Evolutionary conservation across 1,284 basidiomycete genomes (phyloP).

Genomic region (Ganoderma sinense): DNA sequence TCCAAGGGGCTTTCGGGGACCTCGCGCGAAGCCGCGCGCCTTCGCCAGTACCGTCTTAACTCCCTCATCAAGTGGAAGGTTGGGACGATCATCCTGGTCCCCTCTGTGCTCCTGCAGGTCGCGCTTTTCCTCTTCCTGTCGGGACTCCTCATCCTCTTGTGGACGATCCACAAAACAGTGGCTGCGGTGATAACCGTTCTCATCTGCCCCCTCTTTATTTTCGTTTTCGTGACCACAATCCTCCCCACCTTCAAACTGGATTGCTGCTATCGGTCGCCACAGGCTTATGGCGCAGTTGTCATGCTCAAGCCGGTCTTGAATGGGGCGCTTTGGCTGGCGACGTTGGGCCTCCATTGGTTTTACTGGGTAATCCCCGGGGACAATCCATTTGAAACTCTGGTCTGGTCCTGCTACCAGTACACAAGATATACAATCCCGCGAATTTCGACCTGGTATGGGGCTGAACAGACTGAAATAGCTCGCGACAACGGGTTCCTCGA

Average conservation of each 20-base stretch:
- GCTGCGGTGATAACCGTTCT: slow-evolving; percentile 22
- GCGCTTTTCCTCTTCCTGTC: slow-evolving; percentile 28
- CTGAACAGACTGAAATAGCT: slow-evolving; percentile 14
- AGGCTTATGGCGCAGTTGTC: background rate
- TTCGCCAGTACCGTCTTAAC: slow-evolving; percentile 25
- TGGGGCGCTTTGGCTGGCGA: background rate
- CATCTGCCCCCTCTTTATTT: slow-evolving; percentile 27
- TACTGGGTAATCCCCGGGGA: no score
- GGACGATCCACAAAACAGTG: slow-evolving; percentile 18
- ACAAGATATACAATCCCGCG: no score
- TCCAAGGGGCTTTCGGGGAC: slow-evolving; percentile 11
- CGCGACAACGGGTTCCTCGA: slow-evolving; percentile 13
- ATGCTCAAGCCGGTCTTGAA: no score
- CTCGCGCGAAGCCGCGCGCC: slow-evolving; percentile 17
- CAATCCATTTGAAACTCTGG: no score
- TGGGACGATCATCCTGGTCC: slow-evolving; percentile 15
- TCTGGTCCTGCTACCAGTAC: no score
- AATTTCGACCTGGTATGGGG: slow-evolving; percentile 9
- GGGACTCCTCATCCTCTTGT: slow-evolving; percentile 28
- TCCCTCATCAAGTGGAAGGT: slow-evolving; percentile 25
- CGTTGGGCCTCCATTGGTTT: no score
- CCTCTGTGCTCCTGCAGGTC: slow-evolving; percentile 24
- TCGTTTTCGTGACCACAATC: slow-evolving; percentile 29
- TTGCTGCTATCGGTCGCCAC: slow-evolving; percentile 38
- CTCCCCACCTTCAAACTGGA: slow-evolving; percentile 31